Evolutionary conservation across 495 filamentous ascomycete species (phyloP).

Genomic region (Lasiosphaeria ovina): DNA sequence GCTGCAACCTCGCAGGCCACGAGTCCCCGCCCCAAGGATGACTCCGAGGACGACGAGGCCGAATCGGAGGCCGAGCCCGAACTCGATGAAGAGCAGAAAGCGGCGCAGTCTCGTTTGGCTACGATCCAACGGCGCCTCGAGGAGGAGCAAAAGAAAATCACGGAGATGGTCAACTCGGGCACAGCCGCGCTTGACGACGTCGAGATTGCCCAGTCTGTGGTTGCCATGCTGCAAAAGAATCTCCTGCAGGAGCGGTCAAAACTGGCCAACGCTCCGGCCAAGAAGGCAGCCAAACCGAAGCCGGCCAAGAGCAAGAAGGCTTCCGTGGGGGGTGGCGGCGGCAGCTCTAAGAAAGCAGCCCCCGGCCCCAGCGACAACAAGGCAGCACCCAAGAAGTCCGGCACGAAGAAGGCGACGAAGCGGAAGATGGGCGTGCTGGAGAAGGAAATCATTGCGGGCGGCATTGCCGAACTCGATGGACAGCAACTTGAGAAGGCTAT

Average conservation of each 20-base stretch:
- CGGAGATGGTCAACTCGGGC: slow-evolving; percentile 65
- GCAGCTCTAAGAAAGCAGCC: slow-evolving; percentile 31
- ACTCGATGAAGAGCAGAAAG: slow-evolving; percentile 26
- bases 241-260: slow-evolving; percentile 51
- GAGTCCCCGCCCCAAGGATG: slow-evolving; percentile 50
- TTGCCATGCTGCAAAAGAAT: slow-evolving; percentile 46
- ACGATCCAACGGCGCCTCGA: slow-evolving; percentile 40
- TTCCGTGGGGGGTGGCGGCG: slow-evolving; percentile 21
- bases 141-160: slow-evolving; percentile 61
- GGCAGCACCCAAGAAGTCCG: slow-evolving; percentile 43
- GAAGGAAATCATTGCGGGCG: slow-evolving; percentile 82
- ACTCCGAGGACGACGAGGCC: slow-evolving; percentile 55
- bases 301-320: slow-evolving; percentile 42
- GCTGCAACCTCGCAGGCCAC: slow-evolving; percentile 25
- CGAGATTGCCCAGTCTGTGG: slow-evolving; percentile 53
- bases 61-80: slow-evolving; percentile 39
- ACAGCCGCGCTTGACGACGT: slow-evolving; percentile 60
- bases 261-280: slow-evolving; percentile 34
- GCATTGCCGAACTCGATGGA: slow-evolving; percentile 71
- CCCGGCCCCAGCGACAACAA: slow-evolving; percentile 18
- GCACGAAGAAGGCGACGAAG: slow-evolving; percentile 49
- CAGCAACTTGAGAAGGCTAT: slow-evolving; percentile 73
- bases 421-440: slow-evolving; percentile 65
- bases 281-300: slow-evolving; percentile 38
- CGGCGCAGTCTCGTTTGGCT: slow-evolving; percentile 16